phyloP scores from a whole-genome alignment of 805 yeast species.

The Spencermartinsiella europaea region DNA sequence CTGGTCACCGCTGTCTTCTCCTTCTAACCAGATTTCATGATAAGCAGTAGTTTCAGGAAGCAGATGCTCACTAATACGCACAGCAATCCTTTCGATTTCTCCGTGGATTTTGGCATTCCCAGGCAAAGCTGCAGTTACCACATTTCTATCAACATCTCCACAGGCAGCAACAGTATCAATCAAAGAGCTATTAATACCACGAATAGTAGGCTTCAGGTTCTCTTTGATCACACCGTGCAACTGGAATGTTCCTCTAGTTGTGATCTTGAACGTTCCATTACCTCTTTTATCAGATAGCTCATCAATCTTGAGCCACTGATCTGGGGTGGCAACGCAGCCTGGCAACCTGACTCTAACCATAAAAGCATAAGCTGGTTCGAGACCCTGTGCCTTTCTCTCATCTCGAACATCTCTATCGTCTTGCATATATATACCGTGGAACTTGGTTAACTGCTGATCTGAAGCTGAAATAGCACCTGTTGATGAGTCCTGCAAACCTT shows the following conservation, averaged over 20 bases:
- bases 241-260: slow-evolving; percentile 97
- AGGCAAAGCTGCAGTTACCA: slow-evolving; percentile 88
- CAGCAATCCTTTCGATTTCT: slow-evolving; percentile 62
- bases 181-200: slow-evolving; percentile 85
- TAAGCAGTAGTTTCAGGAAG: slow-evolving; percentile 92
- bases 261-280: slow-evolving; percentile 87
- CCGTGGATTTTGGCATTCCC: slow-evolving; percentile 73
- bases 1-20: slow-evolving; percentile 68
- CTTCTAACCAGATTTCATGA: slow-evolving; percentile 95
- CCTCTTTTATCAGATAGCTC: slow-evolving; percentile 74
- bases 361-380: slow-evolving; percentile 94
- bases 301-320: slow-evolving; percentile 84
- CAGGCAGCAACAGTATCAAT: slow-evolving; percentile 97
- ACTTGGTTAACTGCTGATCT: slow-evolving; percentile 92
- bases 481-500: slow-evolving; percentile 70
- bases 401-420: slow-evolving; percentile 97
- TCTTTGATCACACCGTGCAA: slow-evolving; percentile 91
- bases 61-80: slow-evolving; percentile 69
- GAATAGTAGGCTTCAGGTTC: slow-evolving; percentile 80
- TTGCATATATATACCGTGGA: slow-evolving; percentile 98
- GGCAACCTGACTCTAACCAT: slow-evolving; percentile 96
- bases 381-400: slow-evolving; percentile 82
- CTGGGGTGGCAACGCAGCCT: slow-evolving; percentile 84
- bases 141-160: slow-evolving; percentile 97
- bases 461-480: slow-evolving; percentile 89